A percentile compares a stretch with the other conserved stretches of the same genome.
These are phyloP conservation scores for Lachancea meyersii DNA, from an alignment of 805 yeast genomes.

Conservation along the genomic window DNA sequence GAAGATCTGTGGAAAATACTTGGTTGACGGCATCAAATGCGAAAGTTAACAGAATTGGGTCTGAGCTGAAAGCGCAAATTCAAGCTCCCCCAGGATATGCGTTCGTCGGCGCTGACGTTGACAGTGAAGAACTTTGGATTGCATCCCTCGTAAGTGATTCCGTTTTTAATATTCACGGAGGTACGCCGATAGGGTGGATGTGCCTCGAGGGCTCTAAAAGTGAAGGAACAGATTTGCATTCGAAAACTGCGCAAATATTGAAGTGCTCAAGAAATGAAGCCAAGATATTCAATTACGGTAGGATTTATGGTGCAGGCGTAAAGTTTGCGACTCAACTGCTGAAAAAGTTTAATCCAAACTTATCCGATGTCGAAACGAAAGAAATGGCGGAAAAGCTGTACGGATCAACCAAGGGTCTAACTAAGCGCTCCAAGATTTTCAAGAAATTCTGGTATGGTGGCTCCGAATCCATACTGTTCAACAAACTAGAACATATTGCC, in stretches of 20 bases:
- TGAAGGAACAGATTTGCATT: constrained; percentile 91
- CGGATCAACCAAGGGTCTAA: constrained; percentile 73
- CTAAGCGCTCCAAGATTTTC: constrained; percentile 30
- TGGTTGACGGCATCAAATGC: constrained; percentile 98
- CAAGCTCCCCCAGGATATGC: constrained; percentile 83
- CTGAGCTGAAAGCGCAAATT: constrained; percentile 83
- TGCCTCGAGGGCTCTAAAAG: constrained; percentile 90
- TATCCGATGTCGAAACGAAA: constrained; percentile 62
- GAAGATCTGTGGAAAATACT: constrained; percentile 94
- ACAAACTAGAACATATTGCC: constrained; percentile 82
- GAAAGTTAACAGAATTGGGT: constrained; percentile 76
- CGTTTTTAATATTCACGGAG: constrained; percentile 82
- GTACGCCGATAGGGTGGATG: constrained; percentile 99
- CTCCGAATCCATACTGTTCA: constrained; percentile 86
- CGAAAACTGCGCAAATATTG: constrained; percentile 83
- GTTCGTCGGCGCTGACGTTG: constrained; percentile 98
- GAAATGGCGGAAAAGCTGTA: constrained; percentile 62
- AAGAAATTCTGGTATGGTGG: constrained; percentile 73
- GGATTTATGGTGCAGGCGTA: constrained; percentile 96
- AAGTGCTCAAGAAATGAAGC: constrained; percentile 91
- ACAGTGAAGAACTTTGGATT: constrained; percentile 97
- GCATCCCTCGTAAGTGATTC: constrained; percentile 95
- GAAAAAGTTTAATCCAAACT: constrained; percentile 70
- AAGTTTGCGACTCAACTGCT: constrained; percentile 81
- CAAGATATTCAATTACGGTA: constrained; percentile 90